Base-by-base conservation (phyloP, 805 yeast genomes). In the Candida schatavii region DNA sequence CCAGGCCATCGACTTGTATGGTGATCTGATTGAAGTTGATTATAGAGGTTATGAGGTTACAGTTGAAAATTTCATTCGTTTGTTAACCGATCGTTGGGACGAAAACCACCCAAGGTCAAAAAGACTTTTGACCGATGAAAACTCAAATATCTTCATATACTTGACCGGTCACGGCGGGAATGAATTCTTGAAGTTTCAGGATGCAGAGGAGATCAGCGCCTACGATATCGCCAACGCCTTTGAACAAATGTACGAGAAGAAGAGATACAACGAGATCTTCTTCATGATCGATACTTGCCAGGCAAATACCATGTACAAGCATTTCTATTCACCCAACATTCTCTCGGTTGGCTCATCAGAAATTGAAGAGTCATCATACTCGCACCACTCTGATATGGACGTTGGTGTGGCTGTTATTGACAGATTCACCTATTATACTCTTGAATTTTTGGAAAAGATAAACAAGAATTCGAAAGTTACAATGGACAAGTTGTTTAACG, bases 121-220 rank as follows among this genome's bases (percentile, higher is more conserved):
- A 64, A 73, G 98, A 49, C 70, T 93, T 36, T 67, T 90, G 46
- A 88, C 98, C 0, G 98, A 93, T 68, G 97, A 90, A 59, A 82
- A 88, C 59, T 87, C 96, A 23, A 93, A 93, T 61, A 88, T 93
- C 39, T 87, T 93, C 62, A 85, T 93, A 21, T 93, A 93, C 61
- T 75, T 93, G 81, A 93, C 99, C 1, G 99, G 99, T 19, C 99
- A 93, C 63, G 99, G 99, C 19, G 99, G 99, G 40, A 88, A 90
- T 55, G 98, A 93, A 62, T 93, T 93, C 62, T 75, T 93, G 54
- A 93, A 93, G 64, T 93, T 93, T 62, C 99, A 93, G 67, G 99
- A 93, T 59, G 97, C 98, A 9, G 99, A 93, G 61, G 99, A 93
- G 56, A 89, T 93, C 44, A 89, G 96, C 2, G 82, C 96, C 7